Conservation (phyloP, 441 rosid species). For the Gossypium davidsonii region DNA sequence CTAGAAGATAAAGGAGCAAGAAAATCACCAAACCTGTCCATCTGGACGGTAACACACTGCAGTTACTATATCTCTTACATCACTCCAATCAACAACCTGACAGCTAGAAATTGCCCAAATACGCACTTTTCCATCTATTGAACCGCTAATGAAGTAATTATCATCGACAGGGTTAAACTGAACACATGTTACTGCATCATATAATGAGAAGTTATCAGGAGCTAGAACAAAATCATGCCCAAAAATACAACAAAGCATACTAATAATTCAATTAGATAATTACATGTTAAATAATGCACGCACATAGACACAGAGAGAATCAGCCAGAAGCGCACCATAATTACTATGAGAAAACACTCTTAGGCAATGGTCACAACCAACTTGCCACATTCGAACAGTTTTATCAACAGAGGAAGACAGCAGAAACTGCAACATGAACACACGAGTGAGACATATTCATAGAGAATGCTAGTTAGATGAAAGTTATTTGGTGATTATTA, state of each 20-base stretch:
- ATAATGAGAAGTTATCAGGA: conserved; percentile 6
- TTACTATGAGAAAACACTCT: conserved; percentile 48
- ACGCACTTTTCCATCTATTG: conserved; percentile 94
- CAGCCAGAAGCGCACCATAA: conserved; percentile 36
- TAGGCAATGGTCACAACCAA: conserved; percentile 41
- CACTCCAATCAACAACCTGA: conserved; percentile 80
- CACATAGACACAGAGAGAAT: background rate
- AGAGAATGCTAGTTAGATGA: background rate
- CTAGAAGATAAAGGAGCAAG: conserved; percentile 2
- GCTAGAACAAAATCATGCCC: background rate
- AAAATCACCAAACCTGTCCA: conserved; percentile 53
- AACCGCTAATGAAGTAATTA: conserved; percentile 82
- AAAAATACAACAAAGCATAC: background rate
- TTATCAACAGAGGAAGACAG: conserved; percentile 61
- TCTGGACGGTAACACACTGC: conserved; percentile 85
- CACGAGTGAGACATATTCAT: background rate
- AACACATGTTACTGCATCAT: conserved; percentile 73
- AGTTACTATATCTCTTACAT: conserved; percentile 69
- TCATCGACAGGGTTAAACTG: conserved; percentile 87
- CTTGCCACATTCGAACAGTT: conserved; percentile 62
- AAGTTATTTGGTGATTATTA: background rate
- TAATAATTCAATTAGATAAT: background rate
- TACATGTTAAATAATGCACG: conserved; percentile 9
- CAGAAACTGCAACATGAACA: conserved; percentile 37
- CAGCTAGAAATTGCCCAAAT: conserved; percentile 67